These are phyloP conservation scores for Exophiala calicioides DNA, from an alignment of 2,329 filamentous ascomycete species.

Conservation along the genomic window DNA sequence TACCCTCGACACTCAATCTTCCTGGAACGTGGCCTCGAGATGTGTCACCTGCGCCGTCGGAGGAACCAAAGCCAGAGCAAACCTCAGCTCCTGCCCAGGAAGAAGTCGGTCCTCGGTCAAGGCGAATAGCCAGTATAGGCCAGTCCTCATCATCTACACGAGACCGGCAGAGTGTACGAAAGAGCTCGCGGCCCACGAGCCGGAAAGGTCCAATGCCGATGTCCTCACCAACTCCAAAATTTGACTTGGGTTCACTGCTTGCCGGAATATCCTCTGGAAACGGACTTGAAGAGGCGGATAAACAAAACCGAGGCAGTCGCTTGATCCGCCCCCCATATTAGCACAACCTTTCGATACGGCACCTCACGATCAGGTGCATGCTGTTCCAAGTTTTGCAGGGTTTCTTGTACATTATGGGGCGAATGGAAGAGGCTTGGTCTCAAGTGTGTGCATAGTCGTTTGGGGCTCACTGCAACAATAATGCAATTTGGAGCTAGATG, in stretches of 20 bases:
- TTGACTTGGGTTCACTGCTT: conserved; percentile 26
- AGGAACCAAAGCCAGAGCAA: conserved; percentile 1
- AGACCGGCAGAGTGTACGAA: conserved; percentile 14
- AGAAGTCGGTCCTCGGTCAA: conserved; percentile 6
- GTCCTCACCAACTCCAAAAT: conserved; percentile 24
- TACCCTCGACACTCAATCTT: conserved; percentile 44
- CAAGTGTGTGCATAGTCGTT: background rate
- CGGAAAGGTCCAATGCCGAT: conserved; percentile 17
- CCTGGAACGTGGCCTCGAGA: conserved; percentile 46
- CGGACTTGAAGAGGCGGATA: conserved; percentile 9
- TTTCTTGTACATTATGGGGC: too few relatives aligned
- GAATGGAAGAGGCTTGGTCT: too few relatives aligned
- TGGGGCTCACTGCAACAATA: too few relatives aligned
- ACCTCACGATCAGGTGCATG: background rate
- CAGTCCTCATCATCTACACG: conserved; percentile 12
- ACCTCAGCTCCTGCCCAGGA: background rate
- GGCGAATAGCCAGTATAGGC: conserved; percentile 6
- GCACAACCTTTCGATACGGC: background rate
- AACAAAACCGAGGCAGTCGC: conserved; percentile 19
- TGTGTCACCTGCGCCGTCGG: conserved; percentile 31
- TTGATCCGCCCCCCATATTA: conserved; percentile 29
- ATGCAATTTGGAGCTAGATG: too few relatives aligned
- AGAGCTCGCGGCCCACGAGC: conserved; percentile 22
- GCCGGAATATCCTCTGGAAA: conserved; percentile 26
- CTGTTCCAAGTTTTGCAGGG: background rate